Evolutionary conservation across 2,329 filamentous ascomycete species (phyloP).

Genomic region (Fusarium sp.): DNA sequence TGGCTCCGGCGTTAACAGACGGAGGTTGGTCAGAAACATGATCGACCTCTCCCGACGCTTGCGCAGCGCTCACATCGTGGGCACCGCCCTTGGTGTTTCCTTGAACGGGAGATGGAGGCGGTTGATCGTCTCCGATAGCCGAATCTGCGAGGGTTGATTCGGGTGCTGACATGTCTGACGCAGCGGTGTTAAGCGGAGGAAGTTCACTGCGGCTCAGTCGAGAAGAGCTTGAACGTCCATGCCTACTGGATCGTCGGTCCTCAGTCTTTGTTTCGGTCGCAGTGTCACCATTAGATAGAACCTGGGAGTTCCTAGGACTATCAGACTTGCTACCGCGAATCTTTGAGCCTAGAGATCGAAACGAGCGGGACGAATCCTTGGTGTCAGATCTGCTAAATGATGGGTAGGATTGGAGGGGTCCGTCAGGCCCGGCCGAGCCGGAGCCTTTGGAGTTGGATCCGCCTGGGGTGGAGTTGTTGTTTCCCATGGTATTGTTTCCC

Average conservation of each 20-base stretch:
- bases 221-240: constrained; percentile 61
- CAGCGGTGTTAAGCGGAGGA: constrained; percentile 52
- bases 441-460: constrained; percentile 60
- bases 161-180: constrained; percentile 52
- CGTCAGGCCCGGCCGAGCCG: constrained; percentile 55
- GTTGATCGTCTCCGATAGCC: constrained; percentile 58
- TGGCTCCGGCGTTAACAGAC: constrained; percentile 67
- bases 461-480: constrained; percentile 73
- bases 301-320: constrained; percentile 80
- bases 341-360: constrained; percentile 87
- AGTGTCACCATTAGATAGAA: constrained; percentile 69
- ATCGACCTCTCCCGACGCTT: constrained; percentile 90
- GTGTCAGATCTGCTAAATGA: constrained; percentile 94
- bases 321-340: constrained; percentile 82
- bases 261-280: constrained; percentile 69
- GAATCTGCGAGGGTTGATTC: constrained; percentile 51
- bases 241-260: constrained; percentile 75
- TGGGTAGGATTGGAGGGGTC: constrained; percentile 79
- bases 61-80: constrained; percentile 81
- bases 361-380: constrained; percentile 88
- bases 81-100: constrained; percentile 76
- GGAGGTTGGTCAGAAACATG: constrained; percentile 92
- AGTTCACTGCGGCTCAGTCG: constrained; percentile 58
- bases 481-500: constrained; percentile 68
- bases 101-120: constrained; percentile 88